phyloP scores from a whole-genome alignment of 441 rosid genomes.

The Adansonia grandidieri region DNA sequence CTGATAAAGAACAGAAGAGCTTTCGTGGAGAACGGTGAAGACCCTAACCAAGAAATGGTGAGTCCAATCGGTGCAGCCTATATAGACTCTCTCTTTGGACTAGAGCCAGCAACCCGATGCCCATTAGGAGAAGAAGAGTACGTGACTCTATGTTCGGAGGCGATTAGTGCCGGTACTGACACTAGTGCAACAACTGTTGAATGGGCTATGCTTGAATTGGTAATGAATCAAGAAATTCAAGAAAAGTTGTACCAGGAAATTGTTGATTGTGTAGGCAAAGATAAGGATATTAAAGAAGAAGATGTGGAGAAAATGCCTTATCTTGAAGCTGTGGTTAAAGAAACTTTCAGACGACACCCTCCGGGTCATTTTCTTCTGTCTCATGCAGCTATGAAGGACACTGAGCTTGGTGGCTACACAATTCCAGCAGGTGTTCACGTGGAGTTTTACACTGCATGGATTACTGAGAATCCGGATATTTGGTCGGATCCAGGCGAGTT shows the following conservation, averaged over 20 bases:
- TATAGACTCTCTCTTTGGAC: constrained; percentile 67
- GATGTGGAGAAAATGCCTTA: constrained; percentile 68
- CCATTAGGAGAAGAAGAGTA: constrained; percentile 67
- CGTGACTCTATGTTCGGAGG: constrained; percentile 83
- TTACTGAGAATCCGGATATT: constrained; percentile 71
- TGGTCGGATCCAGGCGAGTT: constrained; percentile 77
- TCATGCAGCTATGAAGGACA: constrained; percentile 67
- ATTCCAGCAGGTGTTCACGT: constrained; percentile 67
- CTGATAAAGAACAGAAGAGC: constrained; percentile 61
- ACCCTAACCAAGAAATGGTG: constrained; percentile 65
- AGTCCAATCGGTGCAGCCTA: constrained; percentile 91
- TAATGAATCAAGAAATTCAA: constrained; percentile 64
- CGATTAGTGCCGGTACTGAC: constrained; percentile 85
- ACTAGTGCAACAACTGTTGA: constrained; percentile 82
- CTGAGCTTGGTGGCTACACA: constrained; percentile 67
- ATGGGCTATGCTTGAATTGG: constrained; percentile 81
- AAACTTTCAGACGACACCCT: constrained; percentile 89
- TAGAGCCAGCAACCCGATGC: constrained; percentile 47
- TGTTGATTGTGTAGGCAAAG: constrained; percentile 53
- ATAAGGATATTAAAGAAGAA: constrained; percentile 60
- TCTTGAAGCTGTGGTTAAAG: constrained; percentile 73
- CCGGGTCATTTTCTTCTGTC: constrained; percentile 88
- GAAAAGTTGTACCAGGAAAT: constrained; percentile 67
- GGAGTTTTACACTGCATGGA: constrained; percentile 92
- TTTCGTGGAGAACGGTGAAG: constrained; percentile 52